These are phyloP conservation scores for Eimeria acervulina DNA, from an alignment of 169 alveolate species.

Conservation along the genomic window DNA sequence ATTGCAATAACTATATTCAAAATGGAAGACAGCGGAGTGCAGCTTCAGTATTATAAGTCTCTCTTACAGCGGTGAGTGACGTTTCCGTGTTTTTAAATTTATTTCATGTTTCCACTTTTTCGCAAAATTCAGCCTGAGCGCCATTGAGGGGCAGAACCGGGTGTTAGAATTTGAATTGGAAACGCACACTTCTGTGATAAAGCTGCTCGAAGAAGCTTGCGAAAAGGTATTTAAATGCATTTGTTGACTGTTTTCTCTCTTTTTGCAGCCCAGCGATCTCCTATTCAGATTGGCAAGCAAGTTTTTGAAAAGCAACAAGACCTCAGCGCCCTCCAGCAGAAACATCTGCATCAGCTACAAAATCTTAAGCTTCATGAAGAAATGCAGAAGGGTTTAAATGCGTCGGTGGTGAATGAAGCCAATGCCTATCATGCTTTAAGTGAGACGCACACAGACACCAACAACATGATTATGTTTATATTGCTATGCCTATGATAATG, in stretches of 20 bases:
- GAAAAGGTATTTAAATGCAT: neutral
- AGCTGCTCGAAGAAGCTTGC: neutral
- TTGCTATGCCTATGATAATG: too few species aligned
- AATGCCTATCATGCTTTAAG: constrained; percentile 20
- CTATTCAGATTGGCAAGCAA: neutral
- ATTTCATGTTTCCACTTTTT: neutral
- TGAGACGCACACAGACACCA: neutral
- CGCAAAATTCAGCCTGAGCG: neutral
- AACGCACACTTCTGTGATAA: neutral
- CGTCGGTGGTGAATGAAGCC: neutral
- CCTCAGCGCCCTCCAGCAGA: neutral
- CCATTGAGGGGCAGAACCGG: constrained; percentile 22
- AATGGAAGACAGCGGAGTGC: constrained; percentile 21
- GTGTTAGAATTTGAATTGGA: constrained; percentile 31
- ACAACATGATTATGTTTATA: too few species aligned
- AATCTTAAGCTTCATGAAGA: constrained; percentile 20
- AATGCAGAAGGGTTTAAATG: neutral
- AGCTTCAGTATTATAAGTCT: neutral
- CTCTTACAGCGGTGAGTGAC: constrained; percentile 4
- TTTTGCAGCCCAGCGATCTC: neutral
- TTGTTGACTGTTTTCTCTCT: neutral
- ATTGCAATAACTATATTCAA: neutral
- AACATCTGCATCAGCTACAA: neutral
- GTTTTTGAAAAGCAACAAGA: neutral
- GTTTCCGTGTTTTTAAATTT: neutral